A percentile compares a stretch with the other conserved stretches of the same genome.
These are phyloP conservation scores for Colletotrichum nymphaeae DNA, from an alignment of 2,329 filamentous ascomycete species.

Conservation along the genomic window DNA sequence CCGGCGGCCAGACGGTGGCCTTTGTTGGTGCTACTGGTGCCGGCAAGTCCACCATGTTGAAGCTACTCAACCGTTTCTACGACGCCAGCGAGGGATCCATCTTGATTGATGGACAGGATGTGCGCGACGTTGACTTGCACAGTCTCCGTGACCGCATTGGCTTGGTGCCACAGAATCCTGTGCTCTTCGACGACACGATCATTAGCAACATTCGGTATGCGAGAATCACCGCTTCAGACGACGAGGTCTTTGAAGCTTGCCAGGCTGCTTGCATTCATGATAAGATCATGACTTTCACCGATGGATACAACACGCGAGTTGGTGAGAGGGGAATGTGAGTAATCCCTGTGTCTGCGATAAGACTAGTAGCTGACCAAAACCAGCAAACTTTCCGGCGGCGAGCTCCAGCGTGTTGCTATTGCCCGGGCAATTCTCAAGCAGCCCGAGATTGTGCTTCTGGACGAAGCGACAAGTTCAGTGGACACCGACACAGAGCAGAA, in stretches of 20 bases:
- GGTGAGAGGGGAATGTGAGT: slow-evolving; percentile 62
- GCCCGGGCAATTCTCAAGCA: slow-evolving; percentile 79
- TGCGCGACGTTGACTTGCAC: slow-evolving; percentile 63
- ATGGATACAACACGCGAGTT: slow-evolving; percentile 63
- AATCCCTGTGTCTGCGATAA: background rate
- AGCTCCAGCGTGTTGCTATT: slow-evolving; percentile 75
- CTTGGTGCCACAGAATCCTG: slow-evolving; percentile 66
- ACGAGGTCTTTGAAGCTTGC: slow-evolving; percentile 66
- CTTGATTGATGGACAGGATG: slow-evolving; percentile 66
- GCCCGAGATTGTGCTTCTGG: slow-evolving; percentile 80
- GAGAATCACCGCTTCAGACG: slow-evolving; percentile 63
- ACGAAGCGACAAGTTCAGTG: slow-evolving; percentile 83
- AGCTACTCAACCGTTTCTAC: slow-evolving; percentile 70
- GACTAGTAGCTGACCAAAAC: slow-evolving; percentile 37
- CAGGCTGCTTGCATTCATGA: slow-evolving; percentile 68
- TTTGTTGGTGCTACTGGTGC: slow-evolving; percentile 71
- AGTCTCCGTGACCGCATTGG: slow-evolving; percentile 66
- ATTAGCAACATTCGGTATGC: slow-evolving; percentile 71
- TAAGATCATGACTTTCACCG: slow-evolving; percentile 64
- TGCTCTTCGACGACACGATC: slow-evolving; percentile 68
- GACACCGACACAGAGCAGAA: slow-evolving; percentile 77
- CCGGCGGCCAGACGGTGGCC: slow-evolving; percentile 65
- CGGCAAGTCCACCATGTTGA: slow-evolving; percentile 68
- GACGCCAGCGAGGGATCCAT: slow-evolving; percentile 65
- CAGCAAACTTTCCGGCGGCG: slow-evolving; percentile 73